Evolutionary conservation across 176 grass and related monocot genomes (phyloP), one percentile per base, ranked within the genome.

Genomic region (Ananas comosus): DNA sequence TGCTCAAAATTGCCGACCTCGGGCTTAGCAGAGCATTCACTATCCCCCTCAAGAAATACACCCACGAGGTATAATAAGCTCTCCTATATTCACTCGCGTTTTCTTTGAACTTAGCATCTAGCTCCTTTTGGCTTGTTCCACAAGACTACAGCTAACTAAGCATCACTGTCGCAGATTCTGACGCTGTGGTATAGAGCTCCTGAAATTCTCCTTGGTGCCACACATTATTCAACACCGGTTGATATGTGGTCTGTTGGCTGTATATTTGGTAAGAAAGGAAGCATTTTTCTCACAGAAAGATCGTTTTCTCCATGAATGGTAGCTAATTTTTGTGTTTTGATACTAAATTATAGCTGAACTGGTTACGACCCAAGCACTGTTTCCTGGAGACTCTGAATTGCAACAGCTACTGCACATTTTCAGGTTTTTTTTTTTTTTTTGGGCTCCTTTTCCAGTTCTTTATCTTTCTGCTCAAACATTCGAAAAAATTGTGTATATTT

Each of bases 131-230:
- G 22, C 76, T 79, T 52, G 12, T 48, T 24, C 66, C 9, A 56
- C 42, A 68, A 16, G 33, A 42, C 33, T 42, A 12, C 48, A 53
- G 68, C 7, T 13, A 3, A 12, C 9, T 61, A 13, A 59, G 54
- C 61, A 58, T 54, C 13, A 17, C 48, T 71, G 18, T 10, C 81
- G 48, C 82, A 99, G 94, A 93, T 99, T 13, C 86, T 99, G 56
- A 99, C 94, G 1, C 94, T 99, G 10, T 99, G 94, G 94, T 99
- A 99, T 82, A 85, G 89, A 80, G 94, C 94, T 28, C 94, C 94
- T 1, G 94, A 99, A 78, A 72, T 99, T 24, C 89, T 99, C 21
- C 89, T 99, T 27, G 94, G 94, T 0, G 87, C 90, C n/a, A 83
- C 84, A 0, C 94, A 85, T 74, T 99, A 99, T 72, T 86, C 94